Base-by-base conservation (phyloP, 805 yeast species). In the Metschnikowia cubensis region DNA sequence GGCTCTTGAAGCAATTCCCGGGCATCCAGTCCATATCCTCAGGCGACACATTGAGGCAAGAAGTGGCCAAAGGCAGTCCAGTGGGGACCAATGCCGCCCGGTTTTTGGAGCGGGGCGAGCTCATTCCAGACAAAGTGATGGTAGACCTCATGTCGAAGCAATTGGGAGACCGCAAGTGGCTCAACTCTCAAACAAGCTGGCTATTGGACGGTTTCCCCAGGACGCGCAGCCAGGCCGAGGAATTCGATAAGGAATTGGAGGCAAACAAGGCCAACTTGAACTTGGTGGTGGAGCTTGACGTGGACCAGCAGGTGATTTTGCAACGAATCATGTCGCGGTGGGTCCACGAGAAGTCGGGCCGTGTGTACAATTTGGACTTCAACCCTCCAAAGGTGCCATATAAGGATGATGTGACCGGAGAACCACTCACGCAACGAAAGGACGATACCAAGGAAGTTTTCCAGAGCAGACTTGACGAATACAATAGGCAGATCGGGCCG, bases 201-300 rank as follows among this genome's bases (percentile, higher is more conserved):
- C 71, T 91, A 31, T 71, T 92, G 44, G 98, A 91, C 65, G 98
- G 98, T 39, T 92, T 90, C 61, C 98, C 98, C 4, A 74, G 98
- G 54, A 92, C 94, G 0, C 62, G 71, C 17, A 68, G 67, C 3
- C 98, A 91, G 67, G 97, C 97, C 0, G 61, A 65, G 36, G 76
- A 74, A 8, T 69, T 89, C 35, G 81, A 82, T 48, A 56, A 60
- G 14, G 72, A 71, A 5, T 69, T 85, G 49, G 54, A 49, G 1
- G 57, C 65, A 8, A 51, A 66, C 33, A 57, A 69, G 2, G 67
- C 84, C 1, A 62, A 68, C 13, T 63, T 91, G 49, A 89, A 89
- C 59, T 63, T 86, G 53, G 96, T 90, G n/a, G 87, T 92, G 3
- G 94, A 89, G 62, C 69, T 91, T 41, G 83, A 85, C 51, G 97